Evolutionary conservation across 805 yeast genomes (phyloP).

Genomic region (Scheffersomyces lignosus): DNA sequence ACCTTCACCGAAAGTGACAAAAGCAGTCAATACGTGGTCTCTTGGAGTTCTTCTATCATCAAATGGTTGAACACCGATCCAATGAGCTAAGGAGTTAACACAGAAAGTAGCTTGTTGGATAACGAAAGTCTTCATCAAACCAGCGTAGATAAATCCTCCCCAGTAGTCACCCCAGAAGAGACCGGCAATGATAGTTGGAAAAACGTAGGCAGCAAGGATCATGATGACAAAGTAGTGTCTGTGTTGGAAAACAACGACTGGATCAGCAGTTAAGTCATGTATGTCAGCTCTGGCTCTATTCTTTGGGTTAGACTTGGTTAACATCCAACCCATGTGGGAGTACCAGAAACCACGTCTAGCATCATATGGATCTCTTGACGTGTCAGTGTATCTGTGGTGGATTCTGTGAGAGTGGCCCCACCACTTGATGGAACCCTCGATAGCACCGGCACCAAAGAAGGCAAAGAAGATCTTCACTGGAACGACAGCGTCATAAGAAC

Average conservation of each 20-base stretch:
- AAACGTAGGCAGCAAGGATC: conserved; percentile 58
- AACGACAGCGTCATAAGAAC: conserved; percentile 62
- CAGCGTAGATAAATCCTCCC: conserved; percentile 81
- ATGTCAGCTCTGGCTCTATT: conserved; percentile 81
- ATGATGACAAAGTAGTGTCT: conserved; percentile 67
- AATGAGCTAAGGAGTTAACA: conserved; percentile 83
- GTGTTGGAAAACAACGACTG: conserved; percentile 80
- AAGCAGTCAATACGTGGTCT: conserved; percentile 77
- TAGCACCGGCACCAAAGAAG: conserved; percentile 77
- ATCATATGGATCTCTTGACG: conserved; percentile 80
- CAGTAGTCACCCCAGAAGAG: conserved; percentile 32
- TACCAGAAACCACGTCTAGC: conserved; percentile 84
- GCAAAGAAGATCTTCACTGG: conserved; percentile 68
- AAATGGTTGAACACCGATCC: conserved; percentile 84
- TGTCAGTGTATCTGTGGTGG: conserved; percentile 86
- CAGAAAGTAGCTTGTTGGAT: conserved; percentile 87
- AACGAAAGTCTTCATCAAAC: conserved; percentile 63
- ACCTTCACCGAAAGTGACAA: conserved; percentile 87
- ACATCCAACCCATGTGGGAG: conserved; percentile 87
- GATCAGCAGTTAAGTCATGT: conserved; percentile 71
- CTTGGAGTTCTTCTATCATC: conserved; percentile 87
- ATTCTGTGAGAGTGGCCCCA: conserved; percentile 86
- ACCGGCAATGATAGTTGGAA: conserved; percentile 54
- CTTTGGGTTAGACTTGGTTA: conserved; percentile 76
- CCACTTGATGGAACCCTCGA: conserved; percentile 87